A percentile compares a stretch with the other conserved stretches of the same genome.
phyloP scores from a whole-genome alignment of 202 grass and related monocot species.

The Schoenoplectus tabernaemontani region DNA sequence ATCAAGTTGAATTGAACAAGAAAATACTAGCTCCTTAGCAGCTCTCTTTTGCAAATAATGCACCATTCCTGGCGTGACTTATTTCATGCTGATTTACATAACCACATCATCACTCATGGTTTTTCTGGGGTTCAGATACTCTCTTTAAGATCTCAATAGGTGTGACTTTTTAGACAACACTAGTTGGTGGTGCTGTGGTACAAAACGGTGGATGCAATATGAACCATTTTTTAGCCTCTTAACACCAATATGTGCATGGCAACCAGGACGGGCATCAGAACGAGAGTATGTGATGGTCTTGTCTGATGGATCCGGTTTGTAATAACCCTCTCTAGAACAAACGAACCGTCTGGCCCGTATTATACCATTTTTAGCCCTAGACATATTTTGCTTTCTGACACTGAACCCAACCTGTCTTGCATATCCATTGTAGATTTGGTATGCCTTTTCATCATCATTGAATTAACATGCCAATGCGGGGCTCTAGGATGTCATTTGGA shows the following conservation, averaged over 20 bases:
- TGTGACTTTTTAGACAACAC: slow-evolving; percentile 29
- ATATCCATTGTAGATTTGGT: slow-evolving; percentile 35
- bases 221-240: slow-evolving; percentile 31
- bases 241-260: slow-evolving; percentile 30
- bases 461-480: slow-evolving; percentile 30
- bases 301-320: slow-evolving; percentile 21
- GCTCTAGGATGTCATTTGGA: slow-evolving; percentile 22
- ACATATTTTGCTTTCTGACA: slow-evolving; percentile 33
- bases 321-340: slow-evolving; percentile 33
- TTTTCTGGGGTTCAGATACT: background rate
- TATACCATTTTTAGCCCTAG: slow-evolving; percentile 25
- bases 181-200: slow-evolving; percentile 26
- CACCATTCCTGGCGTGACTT: slow-evolving; percentile 16
- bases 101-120: background rate
- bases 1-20: slow-evolving; percentile 29
- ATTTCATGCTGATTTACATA: no score
- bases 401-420: slow-evolving; percentile 28
- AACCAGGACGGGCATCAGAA: slow-evolving; percentile 33
- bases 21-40: slow-evolving; percentile 26
- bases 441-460: slow-evolving; percentile 30
- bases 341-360: slow-evolving; percentile 28
- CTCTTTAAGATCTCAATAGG: slow-evolving; percentile 33
- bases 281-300: slow-evolving; percentile 18
- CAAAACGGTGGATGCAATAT: slow-evolving; percentile 27
- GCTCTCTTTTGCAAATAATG: slow-evolving; percentile 37